Base-by-base conservation (phyloP, 345 rosid species). In the Angophora floribunda region DNA sequence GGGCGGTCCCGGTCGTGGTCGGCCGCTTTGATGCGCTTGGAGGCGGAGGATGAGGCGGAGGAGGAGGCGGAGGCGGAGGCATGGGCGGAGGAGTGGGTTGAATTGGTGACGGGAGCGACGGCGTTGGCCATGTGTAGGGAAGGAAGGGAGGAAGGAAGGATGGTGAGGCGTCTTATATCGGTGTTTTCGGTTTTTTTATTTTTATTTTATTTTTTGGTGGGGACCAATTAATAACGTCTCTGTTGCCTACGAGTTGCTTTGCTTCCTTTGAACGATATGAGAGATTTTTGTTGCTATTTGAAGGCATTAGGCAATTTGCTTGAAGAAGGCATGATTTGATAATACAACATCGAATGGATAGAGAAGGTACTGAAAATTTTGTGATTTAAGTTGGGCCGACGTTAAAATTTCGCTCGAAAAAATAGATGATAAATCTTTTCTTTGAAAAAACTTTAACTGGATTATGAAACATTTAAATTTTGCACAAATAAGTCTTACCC, bases 1-100 rank as follows among this genome's bases (percentile, higher is more conserved):
- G 85, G 78, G 12, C 32, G 11, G 70, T 52, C 51, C 59, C 57
- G 75, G 51, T 90, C 86, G 82, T 41, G 87, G 65, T 80, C n/a
- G 50, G 86, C 21, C 41, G 36, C 82, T 55, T 87, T 92, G 6
- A 36, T 90, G 90, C 91, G 90, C 87, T 94, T 92, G 57, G 80
- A 2, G 82, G 91, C 70, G 63, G 87, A 26, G 67, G 47, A 79
- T 51, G 85, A 9, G 44, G 91, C 28, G 87, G 91, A 9, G 44
- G 91, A 17, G 87, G 91, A 52, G 61, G 51, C 75, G 80, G 87
- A 3, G 80, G 90, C 67, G 84, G 51, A 7, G 24, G 32, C 41
- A 50, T 28, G 30, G 32, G 85, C 24, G 84, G 53, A 4, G 84
- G 82, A 44, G 86, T 32, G 59, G 19, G 7, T 87, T 44, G 78